Conservation (phyloP, 2,329 filamentous ascomycete genomes). For the Paradendryphiella salina region DNA sequence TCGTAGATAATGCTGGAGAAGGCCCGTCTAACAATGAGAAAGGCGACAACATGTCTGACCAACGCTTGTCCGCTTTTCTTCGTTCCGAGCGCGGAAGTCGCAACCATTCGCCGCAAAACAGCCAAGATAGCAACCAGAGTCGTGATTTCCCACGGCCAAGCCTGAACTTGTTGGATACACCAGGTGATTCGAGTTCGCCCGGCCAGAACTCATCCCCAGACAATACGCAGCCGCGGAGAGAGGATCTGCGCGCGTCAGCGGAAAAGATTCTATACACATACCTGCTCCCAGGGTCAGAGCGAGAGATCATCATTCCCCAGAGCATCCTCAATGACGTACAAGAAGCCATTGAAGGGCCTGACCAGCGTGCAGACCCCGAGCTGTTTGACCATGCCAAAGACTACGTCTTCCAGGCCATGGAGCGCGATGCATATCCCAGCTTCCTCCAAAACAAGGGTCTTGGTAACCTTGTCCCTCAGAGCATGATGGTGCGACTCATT, state of each 20-base stretch:
- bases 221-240: conserved; percentile 52
- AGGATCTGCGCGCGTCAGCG: conserved; percentile 88
- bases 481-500: conserved; percentile 81
- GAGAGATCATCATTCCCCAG: conserved; percentile 91
- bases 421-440: conserved; percentile 96
- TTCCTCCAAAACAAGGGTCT: conserved; percentile 94
- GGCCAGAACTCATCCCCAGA: conserved; percentile 42
- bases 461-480: conserved; percentile 91
- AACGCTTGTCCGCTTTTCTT: conserved; percentile 88
- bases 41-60: conserved; percentile 72
- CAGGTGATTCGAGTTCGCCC: conserved; percentile 60
- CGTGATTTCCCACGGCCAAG: conserved; percentile 59
- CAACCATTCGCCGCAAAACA: conserved; percentile 54
- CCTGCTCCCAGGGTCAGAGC: conserved; percentile 88
- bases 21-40: conserved; percentile 62
- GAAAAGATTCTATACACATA: conserved; percentile 99
- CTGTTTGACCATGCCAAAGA: conserved; percentile 98
- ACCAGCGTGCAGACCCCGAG: conserved; percentile 91
- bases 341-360: conserved; percentile 77
- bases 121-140: conserved; percentile 57
- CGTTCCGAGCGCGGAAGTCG: conserved; percentile 59
- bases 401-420: conserved; percentile 99
- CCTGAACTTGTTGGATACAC: conserved; percentile 69
- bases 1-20: conserved; percentile 68
- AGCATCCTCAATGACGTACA: conserved; percentile 86